phyloP scores from a whole-genome alignment of 768 basidiomycete species.

The Boletus huronensis region DNA sequence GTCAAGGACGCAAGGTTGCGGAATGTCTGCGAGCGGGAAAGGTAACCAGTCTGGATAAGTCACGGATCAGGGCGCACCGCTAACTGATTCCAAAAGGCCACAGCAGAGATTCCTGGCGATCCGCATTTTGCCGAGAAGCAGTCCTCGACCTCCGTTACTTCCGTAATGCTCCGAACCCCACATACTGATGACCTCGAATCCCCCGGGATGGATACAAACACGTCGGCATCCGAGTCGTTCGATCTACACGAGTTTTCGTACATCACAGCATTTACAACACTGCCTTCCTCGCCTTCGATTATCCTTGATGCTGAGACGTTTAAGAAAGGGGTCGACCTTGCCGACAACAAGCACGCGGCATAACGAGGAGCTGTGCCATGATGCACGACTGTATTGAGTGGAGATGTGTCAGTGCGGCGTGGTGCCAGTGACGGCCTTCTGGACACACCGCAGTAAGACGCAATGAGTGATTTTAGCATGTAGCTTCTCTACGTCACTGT shows the following conservation, averaged over 20 bases:
- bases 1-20: conserved; percentile 18
- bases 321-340: conserved; percentile 6
- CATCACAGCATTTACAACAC: conserved; percentile 31
- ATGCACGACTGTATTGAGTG: conserved; percentile 9
- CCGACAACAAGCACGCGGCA: conserved; percentile 12
- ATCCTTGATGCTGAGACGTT: conserved; percentile 6
- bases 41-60: conserved; percentile 6
- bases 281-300: conserved; percentile 26
- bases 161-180: conserved; percentile 6
- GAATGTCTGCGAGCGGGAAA: conserved; percentile 11
- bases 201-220: conserved; percentile 9
- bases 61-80: background rate
- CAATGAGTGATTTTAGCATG: conserved; percentile 7
- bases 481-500: conserved; percentile 16
- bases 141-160: conserved; percentile 7
- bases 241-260: conserved; percentile 33
- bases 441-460: conserved; percentile 3
- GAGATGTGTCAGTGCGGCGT: conserved; percentile 7
- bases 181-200: conserved; percentile 6
- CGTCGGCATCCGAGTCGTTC: conserved; percentile 14
- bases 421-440: conserved; percentile 1
- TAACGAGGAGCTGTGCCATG: conserved; percentile 4
- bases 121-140: conserved; percentile 2
- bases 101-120: background rate
- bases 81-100: conserved; percentile 8